Base-by-base conservation (phyloP, 257 asterid species). In the Ligustrum vulgare region DNA sequence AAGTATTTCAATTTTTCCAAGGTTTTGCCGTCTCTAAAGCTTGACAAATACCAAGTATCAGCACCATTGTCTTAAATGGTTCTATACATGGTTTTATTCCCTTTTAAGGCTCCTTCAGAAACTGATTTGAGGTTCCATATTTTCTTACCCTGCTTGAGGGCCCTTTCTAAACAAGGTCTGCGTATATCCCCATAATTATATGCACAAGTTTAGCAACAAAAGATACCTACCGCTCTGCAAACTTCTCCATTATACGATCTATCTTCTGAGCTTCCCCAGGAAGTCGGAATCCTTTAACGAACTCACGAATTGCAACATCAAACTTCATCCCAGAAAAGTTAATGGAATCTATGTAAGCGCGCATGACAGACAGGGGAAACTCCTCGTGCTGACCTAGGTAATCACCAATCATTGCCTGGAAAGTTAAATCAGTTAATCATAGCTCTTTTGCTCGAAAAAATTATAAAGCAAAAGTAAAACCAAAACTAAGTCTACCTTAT, bases 241-340 rank as follows among this genome's bases (percentile, higher is more conserved):
- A 93, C 81, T 95, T 95, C 84, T 95, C 99, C 98, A 95, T 95
- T 65, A 95, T 93, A 79, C 98, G 97, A 80, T 95, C 99, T 82
- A 95, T 93, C 90, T 93, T 95, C 90, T 95, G 99, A 81, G 98
- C 99, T 90, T 95, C 99, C 75, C 98, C 98, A 15, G 98, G 99
- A 87, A 95, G 98, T 71, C 97, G 93, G 78, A 95, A 93, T 32
- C 96, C 98, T 81, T 82, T 89, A 56, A 95, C 97, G 79, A 93
- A 93, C 85, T 95, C 97, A 83, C 99, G 96, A 74, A 95, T 91
- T 74, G 99, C 98, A 70, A 78, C 47, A 77, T 88, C 97, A 86
- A 95, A 95, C 84, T 90, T 95, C 97, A 91, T 82, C 76, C 91
- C 97, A 83, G 92, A 87, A 66, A 95, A 93, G 47, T 84, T 83